phyloP scores from a whole-genome alignment of 2,329 filamentous ascomycete species.

The Fusarium annulatum region DNA sequence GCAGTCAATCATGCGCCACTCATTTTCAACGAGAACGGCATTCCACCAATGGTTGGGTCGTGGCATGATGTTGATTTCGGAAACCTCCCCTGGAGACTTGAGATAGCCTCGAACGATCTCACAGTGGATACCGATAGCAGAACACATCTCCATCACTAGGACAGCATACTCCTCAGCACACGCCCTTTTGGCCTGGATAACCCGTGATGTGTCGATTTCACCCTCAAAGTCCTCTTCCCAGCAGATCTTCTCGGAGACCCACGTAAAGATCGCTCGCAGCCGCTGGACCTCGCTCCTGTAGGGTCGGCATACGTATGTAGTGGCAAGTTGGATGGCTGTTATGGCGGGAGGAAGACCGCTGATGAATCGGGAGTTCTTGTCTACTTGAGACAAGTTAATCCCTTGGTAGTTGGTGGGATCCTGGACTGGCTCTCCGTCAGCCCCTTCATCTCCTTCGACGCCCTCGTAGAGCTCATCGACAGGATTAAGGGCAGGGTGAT shows the following conservation, averaged over 20 bases:
- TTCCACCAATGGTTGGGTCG: conserved; percentile 99
- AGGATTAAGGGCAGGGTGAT: conserved; percentile 86
- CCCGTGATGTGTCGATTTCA: conserved; percentile 82
- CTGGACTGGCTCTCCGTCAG: conserved; percentile 83
- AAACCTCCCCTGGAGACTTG: conserved; percentile 85
- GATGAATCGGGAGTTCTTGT: conserved; percentile 95
- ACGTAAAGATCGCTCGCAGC: conserved; percentile 93
- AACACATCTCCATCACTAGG: conserved; percentile 93
- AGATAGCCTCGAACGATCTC: conserved; percentile 91
- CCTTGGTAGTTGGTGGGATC: conserved; percentile 84
- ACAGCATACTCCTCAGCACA: conserved; percentile 91
- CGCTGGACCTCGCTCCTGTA: conserved; percentile 95
- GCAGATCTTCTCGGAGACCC: conserved; percentile 92
- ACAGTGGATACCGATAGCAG: conserved; percentile 85
- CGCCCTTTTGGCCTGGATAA: conserved; percentile 85
- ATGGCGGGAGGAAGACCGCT: conserved; percentile 84
- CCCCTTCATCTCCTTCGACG: conserved; percentile 89
- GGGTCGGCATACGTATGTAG: conserved; percentile 91
- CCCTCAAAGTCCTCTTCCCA: conserved; percentile 97
- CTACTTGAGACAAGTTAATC: conserved; percentile 86
- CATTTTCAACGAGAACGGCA: conserved; percentile 87
- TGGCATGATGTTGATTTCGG: conserved; percentile 84
- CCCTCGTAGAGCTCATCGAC: conserved; percentile 88
- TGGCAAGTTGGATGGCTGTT: conserved; percentile 84
- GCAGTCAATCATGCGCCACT: conserved; percentile 97